phyloP scores from a whole-genome alignment of 768 basidiomycete species.

The Lactifluus rugatus region DNA sequence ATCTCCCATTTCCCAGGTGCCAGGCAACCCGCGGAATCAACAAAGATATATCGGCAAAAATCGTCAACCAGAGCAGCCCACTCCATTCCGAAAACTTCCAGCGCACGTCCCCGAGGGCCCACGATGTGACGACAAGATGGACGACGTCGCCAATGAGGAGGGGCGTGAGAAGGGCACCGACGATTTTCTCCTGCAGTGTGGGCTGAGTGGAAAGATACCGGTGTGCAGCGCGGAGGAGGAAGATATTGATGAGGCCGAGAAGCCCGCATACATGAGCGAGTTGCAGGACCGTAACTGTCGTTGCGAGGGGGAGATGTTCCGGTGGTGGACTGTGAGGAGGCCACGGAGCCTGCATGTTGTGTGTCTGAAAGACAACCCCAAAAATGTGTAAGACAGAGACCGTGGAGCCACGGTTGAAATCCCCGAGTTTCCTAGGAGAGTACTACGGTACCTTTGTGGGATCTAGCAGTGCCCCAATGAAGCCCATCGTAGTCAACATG shows the following conservation, averaged over 20 bases:
- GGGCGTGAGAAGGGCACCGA: slow-evolving; percentile 52
- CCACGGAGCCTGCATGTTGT: slow-evolving; percentile 74
- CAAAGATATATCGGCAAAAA: slow-evolving; percentile 51
- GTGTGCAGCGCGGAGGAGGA: slow-evolving; percentile 52
- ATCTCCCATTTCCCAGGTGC: slow-evolving; percentile 68
- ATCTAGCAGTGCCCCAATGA: slow-evolving; percentile 55
- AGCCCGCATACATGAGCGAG: slow-evolving; percentile 72
- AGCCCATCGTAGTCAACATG: slow-evolving; percentile 50
- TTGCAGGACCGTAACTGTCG: slow-evolving; percentile 61
- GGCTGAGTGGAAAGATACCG: slow-evolving; percentile 48
- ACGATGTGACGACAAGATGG: slow-evolving; percentile 59
- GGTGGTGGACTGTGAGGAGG: slow-evolving; percentile 38
- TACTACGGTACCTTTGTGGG: slow-evolving; percentile 45
- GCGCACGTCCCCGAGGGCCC: slow-evolving; percentile 63
- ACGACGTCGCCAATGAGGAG: slow-evolving; percentile 60
- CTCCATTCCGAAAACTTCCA: slow-evolving; percentile 57
- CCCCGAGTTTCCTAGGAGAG: neutral
- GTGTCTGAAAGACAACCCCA: slow-evolving; percentile 35
- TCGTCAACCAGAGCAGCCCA: slow-evolving; percentile 59
- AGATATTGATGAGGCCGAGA: slow-evolving; percentile 60
- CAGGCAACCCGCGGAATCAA: slow-evolving; percentile 64
- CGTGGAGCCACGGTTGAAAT: no score
- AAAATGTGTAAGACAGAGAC: neutral
- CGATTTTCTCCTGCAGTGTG: slow-evolving; percentile 64
- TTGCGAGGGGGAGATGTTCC: slow-evolving; percentile 44